Base-by-base conservation (phyloP, 306 rosid genomes). In the Geum urbanum region DNA sequence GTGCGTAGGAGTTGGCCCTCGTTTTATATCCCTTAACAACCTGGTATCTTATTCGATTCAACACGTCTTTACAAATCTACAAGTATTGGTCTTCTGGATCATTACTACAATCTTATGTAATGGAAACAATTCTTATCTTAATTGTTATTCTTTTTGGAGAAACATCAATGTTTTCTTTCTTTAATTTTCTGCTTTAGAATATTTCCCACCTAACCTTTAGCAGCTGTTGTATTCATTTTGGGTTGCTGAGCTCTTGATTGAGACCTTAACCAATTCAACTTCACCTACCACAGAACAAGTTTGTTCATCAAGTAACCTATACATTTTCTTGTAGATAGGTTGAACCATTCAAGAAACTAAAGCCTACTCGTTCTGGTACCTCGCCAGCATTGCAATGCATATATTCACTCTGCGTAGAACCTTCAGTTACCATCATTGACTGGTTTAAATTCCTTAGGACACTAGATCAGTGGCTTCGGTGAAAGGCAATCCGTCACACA, bases 221-320 rank as follows among this genome's bases (percentile, higher is more conserved):
- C 20, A 58, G 44, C 63, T 58, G 15, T 58, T 32, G 8, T 59
- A 37, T 15, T 35, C 22, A 37, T 37, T 14, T 20, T 37, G 65
- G 46, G 65, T 59, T 37, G 20, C 37, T 32, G 37, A 32, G 37
- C 7, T 35, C 45, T 59, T 59, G 46, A 59, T 59, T 3, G 46
- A 59, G 65, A 59, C 65, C 65, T 59, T 59, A 59, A 3, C 45
- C 45, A 59, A 59, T 6, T 32, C 64, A 14, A 43, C 20, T 24
- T 59, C 20, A 59, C 65, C 65, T 59, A 59, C 46, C 12, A 58
- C 63, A 35, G 37, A 52, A 58, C 4, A 27, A 57, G 20, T 6
- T 32, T 2, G 5, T 59, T 35, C 41, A 27, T 57, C 18, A 57
- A 57, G 63, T 8, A 57, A 1, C 24, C 3, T 51, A 7, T 18